Evolutionary conservation across 2,329 filamentous ascomycete species (phyloP).

Genomic region (Incumbomyces delicatus): DNA sequence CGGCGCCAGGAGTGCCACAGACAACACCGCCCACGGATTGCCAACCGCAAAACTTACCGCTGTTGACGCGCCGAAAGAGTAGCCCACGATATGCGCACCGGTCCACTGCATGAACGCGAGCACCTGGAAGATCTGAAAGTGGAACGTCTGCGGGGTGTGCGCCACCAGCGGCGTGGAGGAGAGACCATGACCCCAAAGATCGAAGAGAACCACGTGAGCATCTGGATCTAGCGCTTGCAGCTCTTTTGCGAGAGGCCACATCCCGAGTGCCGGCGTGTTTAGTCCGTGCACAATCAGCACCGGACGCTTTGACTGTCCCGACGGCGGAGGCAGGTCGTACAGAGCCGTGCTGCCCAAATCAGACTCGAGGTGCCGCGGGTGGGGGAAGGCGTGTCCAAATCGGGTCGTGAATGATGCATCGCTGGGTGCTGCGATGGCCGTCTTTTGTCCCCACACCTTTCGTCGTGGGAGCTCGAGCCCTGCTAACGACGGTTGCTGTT

Average conservation of each 20-base stretch:
- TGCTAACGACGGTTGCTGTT: not conserved
- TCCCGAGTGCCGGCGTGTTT: slow-evolving; percentile 41
- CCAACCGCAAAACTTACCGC: slow-evolving; percentile 31
- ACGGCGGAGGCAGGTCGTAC: not conserved
- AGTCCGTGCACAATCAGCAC: slow-evolving; percentile 43
- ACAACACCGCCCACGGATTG: slow-evolving; percentile 24
- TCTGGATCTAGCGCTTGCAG: slow-evolving; percentile 29
- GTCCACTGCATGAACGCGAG: slow-evolving; percentile 35
- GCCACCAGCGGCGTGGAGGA: slow-evolving; percentile 37
- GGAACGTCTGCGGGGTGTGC: slow-evolving; percentile 36
- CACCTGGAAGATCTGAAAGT: slow-evolving; percentile 31
- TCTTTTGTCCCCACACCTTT: not conserved
- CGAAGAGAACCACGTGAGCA: slow-evolving; percentile 35
- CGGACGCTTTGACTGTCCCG: not conserved
- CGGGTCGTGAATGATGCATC: not conserved
- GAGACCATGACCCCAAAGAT: slow-evolving; percentile 48
- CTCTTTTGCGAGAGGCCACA: slow-evolving; percentile 33
- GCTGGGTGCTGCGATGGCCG: not conserved
- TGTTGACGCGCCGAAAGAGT: slow-evolving; percentile 40
- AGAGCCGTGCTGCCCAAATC: not conserved
- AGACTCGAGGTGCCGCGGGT: not conserved
- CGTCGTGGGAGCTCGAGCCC: slow-evolving; percentile 1
- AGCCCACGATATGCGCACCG: slow-evolving; percentile 39
- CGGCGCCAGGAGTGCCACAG: slow-evolving; percentile 37
- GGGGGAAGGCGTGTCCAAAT: not conserved